Conservation (phyloP, 179 eudicot genomes). For the Spinacia oleracea region DNA sequence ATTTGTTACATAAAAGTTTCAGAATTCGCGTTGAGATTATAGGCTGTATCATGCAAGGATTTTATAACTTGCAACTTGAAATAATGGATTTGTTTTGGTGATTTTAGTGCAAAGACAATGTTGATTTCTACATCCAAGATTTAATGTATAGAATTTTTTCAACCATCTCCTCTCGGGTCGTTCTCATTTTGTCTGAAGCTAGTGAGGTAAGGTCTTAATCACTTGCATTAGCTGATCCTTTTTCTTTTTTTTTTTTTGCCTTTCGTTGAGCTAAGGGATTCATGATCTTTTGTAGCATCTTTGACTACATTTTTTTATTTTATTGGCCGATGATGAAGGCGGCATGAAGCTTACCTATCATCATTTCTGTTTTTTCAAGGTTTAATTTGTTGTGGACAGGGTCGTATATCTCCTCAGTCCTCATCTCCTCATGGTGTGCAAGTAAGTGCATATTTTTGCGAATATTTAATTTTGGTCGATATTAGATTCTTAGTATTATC, state of each 20-base stretch:
- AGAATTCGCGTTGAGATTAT: background rate
- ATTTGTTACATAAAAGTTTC: background rate
- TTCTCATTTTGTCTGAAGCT: background rate
- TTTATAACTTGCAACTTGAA: background rate
- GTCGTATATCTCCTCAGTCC: background rate
- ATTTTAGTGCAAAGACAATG: background rate
- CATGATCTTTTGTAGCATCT: background rate
- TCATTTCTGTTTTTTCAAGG: conserved; percentile 7
- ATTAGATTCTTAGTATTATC: background rate
- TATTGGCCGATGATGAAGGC: background rate
- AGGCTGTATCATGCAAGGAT: background rate
- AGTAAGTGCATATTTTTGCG: conserved; percentile 15
- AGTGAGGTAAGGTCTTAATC: background rate
- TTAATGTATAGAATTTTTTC: background rate
- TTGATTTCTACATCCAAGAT: background rate
- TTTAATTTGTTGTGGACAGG: conserved; percentile 2
- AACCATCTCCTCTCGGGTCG: background rate
- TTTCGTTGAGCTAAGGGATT: background rate
- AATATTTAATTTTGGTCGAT: background rate
- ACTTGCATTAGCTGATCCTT: background rate
- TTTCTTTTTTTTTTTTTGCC: background rate
- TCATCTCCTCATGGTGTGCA: conserved; percentile 17
- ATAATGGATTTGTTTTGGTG: background rate
- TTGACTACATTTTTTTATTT: background rate
- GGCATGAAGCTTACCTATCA: conserved; percentile 11